phyloP scores from a whole-genome alignment of 305 asterid species.

The Rubia balearica region DNA sequence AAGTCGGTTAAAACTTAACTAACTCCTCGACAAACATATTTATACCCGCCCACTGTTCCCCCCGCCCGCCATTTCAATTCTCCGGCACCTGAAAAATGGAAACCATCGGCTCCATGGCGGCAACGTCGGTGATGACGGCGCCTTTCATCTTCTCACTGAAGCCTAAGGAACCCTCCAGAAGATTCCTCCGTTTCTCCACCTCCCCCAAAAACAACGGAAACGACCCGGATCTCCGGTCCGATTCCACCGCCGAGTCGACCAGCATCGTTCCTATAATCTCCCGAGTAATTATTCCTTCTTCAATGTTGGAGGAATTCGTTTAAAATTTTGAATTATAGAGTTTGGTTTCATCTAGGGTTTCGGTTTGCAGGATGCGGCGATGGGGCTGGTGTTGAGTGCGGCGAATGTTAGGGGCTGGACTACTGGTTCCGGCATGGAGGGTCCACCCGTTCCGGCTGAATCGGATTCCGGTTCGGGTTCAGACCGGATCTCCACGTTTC shows the following conservation, averaged over 20 bases:
- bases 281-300: slow-evolving; percentile 27
- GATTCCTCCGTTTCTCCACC: slow-evolving; percentile 49
- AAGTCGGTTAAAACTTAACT: neutral
- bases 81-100: slow-evolving; percentile 34
- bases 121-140: slow-evolving; percentile 33
- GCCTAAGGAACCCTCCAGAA: slow-evolving; percentile 37
- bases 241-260: slow-evolving; percentile 26
- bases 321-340: no score
- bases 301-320: neutral
- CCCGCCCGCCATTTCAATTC: neutral
- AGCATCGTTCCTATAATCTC: slow-evolving; percentile 55
- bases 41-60: neutral
- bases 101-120: slow-evolving; percentile 31
- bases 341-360: no score
- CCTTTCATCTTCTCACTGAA: slow-evolving; percentile 43
- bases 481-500: slow-evolving; percentile 76
- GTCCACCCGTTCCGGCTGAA: slow-evolving; percentile 63
- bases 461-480: slow-evolving; percentile 38
- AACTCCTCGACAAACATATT: neutral
- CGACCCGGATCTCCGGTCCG: slow-evolving; percentile 42
- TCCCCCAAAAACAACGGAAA: slow-evolving; percentile 49
- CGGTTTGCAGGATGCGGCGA: slow-evolving; percentile 66
- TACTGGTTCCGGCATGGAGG: slow-evolving; percentile 97
- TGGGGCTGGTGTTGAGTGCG: slow-evolving; percentile 82
- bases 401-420: slow-evolving; percentile 92